Conservation (phyloP, 192 early-diverging fungal species). For the Mortierella hygrophila region DNA sequence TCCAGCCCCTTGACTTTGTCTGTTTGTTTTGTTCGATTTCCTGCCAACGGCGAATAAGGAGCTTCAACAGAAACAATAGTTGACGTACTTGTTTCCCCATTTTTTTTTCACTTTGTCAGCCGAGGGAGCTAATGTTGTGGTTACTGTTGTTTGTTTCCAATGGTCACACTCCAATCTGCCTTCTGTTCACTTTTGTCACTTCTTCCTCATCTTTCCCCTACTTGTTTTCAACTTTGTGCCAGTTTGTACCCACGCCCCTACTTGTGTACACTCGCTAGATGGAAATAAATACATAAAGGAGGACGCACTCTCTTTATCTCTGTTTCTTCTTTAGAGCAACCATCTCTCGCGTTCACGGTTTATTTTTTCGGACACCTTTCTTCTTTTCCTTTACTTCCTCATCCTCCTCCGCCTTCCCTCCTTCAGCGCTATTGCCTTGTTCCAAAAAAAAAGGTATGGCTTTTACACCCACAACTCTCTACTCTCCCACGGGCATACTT, state of each 20-base stretch:
- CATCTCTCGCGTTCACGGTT: not conserved
- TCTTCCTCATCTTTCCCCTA: not conserved
- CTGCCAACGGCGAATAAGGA: not conserved
- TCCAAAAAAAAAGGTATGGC: not conserved
- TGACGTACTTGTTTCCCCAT: not conserved
- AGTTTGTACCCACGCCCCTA: not conserved
- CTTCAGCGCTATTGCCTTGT: not conserved
- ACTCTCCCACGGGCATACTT: not conserved
- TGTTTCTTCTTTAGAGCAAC: not conserved
- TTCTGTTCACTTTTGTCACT: not conserved
- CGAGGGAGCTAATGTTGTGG: not conserved
- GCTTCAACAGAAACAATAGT: not conserved
- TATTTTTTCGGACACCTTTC: not conserved
- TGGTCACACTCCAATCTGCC: not conserved
- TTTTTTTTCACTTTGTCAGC: constrained; percentile 3
- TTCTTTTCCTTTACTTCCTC: not conserved
- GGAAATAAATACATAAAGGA: not conserved
- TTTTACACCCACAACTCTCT: not conserved
- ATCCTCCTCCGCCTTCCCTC: not conserved
- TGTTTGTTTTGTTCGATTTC: not conserved
- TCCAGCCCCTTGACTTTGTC: no score
- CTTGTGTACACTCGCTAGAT: not conserved
- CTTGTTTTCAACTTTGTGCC: not conserved
- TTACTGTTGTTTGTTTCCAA: not conserved
- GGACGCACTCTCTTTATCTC: not conserved